Evolutionary conservation across 495 filamentous ascomycete genomes (phyloP).

Genomic region (Geopyxis carbonaria): DNA sequence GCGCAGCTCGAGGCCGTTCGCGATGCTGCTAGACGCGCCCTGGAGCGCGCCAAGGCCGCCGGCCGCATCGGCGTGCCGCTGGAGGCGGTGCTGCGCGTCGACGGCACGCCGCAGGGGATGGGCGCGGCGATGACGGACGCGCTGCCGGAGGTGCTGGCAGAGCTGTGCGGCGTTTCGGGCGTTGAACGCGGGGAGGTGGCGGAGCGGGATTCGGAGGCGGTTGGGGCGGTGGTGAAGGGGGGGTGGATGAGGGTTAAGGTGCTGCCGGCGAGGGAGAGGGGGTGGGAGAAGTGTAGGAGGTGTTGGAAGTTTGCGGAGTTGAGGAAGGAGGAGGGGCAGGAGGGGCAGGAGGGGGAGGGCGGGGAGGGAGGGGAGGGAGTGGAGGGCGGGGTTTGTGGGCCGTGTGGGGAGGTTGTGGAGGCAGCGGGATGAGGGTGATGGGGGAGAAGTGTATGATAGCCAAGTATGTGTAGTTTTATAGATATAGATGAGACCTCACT

Average conservation of each 20-base stretch:
- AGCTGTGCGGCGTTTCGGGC: too few species aligned
- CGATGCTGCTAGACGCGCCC: constrained; percentile 13
- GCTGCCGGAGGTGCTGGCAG: constrained; percentile 48
- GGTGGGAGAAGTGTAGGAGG: constrained; percentile 37
- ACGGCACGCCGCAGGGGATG: constrained; percentile 16
- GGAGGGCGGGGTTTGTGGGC: constrained; percentile 47
- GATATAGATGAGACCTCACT: too few species aligned
- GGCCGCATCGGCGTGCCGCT: constrained; percentile 19
- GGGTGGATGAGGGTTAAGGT: constrained; percentile 14
- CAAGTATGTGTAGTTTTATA: too few species aligned
- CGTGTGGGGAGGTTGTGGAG: constrained; percentile 53
- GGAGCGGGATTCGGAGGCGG: constrained; percentile 43
- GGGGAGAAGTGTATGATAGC: too few species aligned
- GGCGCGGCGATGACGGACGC: constrained; percentile 30
- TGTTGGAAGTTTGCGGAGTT: constrained; percentile 19
- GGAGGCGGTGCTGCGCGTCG: constrained; percentile 13
- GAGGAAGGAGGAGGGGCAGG: constrained; percentile 42
- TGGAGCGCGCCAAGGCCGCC: constrained; percentile 4
- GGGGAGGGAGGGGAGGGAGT: constrained; percentile 35
- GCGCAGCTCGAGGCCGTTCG: constrained; percentile 10
- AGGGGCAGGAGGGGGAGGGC: constrained; percentile 76
- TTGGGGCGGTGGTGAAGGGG: constrained; percentile 34
- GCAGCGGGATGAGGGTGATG: constrained; percentile 24
- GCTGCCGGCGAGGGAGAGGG: constrained; percentile 21
- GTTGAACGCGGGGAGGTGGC: constrained; percentile 34